Conservation (phyloP, 208 protist genomes). For the Crithidia bombi region DNA sequence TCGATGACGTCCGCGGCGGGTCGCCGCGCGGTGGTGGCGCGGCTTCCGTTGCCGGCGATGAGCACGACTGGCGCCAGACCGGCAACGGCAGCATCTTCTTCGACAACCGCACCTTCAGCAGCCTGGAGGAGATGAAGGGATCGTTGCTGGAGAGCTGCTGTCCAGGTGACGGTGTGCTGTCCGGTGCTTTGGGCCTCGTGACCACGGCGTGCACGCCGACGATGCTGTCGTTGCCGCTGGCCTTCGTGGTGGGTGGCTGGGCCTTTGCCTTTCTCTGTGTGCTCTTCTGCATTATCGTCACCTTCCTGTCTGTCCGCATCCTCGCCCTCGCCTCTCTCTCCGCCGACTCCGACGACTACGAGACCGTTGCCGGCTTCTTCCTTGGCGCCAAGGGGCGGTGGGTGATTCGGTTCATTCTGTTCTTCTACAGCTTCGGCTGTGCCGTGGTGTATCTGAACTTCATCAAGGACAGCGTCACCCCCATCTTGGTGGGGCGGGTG, state of each 20-base stretch:
- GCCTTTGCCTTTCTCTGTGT: slow-evolving; percentile 53
- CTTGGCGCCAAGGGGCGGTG: slow-evolving; percentile 56
- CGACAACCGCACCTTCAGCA: slow-evolving; percentile 74
- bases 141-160: slow-evolving; percentile 76
- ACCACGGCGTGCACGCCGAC: slow-evolving; percentile 71
- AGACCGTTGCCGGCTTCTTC: slow-evolving; percentile 77
- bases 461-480: slow-evolving; percentile 69
- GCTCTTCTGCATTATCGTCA: slow-evolving; percentile 62
- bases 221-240: slow-evolving; percentile 79
- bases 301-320: slow-evolving; percentile 74
- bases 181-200: slow-evolving; percentile 70
- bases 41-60: slow-evolving; percentile 10
- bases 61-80: slow-evolving; percentile 43
- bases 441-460: slow-evolving; percentile 76
- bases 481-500: slow-evolving; percentile 45
- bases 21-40: slow-evolving; percentile 14
- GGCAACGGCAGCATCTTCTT: slow-evolving; percentile 60
- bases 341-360: slow-evolving; percentile 79
- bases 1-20: slow-evolving; percentile 19
- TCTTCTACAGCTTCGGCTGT: slow-evolving; percentile 81
- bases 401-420: slow-evolving; percentile 58
- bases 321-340: slow-evolving; percentile 74
- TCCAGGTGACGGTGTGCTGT: slow-evolving; percentile 68
- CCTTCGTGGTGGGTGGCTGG: slow-evolving; percentile 67
- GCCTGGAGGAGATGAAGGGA: slow-evolving; percentile 74